Percentiles rank a stretch among this genome's conserved stretches.
Conservation (phyloP, 805 yeast species). For the Candida caryicola region DNA sequence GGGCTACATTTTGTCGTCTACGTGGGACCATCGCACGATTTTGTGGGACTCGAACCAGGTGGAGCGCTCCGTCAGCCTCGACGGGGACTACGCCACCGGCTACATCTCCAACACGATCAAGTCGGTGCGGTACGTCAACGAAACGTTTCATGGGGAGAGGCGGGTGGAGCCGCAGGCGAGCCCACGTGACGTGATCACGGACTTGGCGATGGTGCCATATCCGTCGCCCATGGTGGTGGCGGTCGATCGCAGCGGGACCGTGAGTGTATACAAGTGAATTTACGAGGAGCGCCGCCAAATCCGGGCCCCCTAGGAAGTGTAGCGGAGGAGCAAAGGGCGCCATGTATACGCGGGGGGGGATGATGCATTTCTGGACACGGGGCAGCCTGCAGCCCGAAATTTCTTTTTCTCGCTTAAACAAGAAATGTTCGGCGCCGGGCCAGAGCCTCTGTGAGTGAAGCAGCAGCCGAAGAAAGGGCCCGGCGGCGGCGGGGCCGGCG, state of each 20-base stretch:
- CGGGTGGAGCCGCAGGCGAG: slow-evolving; percentile 13
- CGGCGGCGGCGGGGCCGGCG: too few species aligned
- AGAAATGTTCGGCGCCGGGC: too few species aligned
- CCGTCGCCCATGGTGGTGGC: slow-evolving; percentile 63
- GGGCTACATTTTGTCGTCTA: slow-evolving; percentile 21
- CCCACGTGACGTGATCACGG: slow-evolving; percentile 53
- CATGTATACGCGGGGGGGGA: too few species aligned
- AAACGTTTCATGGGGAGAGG: slow-evolving; percentile 20
- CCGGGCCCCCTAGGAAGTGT: too few species aligned
- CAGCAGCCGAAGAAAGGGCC: too few species aligned
- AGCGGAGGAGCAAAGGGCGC: too few species aligned
- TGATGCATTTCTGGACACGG: too few species aligned
- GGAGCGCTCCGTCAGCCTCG: slow-evolving; percentile 15
- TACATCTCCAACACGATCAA: slow-evolving; percentile 17
- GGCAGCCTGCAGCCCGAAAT: too few species aligned
- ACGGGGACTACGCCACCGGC: slow-evolving; percentile 16
- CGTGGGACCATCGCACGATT: slow-evolving; percentile 25
- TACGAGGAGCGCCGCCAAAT: too few species aligned
- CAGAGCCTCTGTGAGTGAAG: too few species aligned
- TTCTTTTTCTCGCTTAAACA: too few species aligned
- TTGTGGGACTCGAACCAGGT: slow-evolving; percentile 26
- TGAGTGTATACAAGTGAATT: slow-evolving; percentile 53
- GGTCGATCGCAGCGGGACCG: slow-evolving; percentile 64
- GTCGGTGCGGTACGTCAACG: slow-evolving; percentile 40
- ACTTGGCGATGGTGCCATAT: slow-evolving; percentile 40